phyloP scores from a whole-genome alignment of 352 stramenopile species.

The Phytophthora litchii region DNA sequence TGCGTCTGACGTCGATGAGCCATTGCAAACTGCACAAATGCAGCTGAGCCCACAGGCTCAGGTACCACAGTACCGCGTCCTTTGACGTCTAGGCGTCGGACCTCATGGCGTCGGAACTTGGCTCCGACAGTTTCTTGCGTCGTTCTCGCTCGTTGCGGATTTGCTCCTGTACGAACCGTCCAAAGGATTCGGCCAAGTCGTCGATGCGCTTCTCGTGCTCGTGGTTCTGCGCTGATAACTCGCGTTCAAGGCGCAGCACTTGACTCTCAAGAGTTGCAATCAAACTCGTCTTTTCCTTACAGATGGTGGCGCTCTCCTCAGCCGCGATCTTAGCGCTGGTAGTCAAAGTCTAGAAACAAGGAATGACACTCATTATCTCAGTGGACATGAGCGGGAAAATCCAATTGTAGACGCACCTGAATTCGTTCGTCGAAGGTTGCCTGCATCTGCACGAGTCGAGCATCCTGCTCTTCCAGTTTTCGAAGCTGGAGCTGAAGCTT shows the following conservation, averaged over 20 bases:
- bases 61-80: neutral
- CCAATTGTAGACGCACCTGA: slow-evolving; percentile 24
- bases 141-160: slow-evolving; percentile 49
- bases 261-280: slow-evolving; percentile 48
- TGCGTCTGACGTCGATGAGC: neutral
- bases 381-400: neutral
- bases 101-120: slow-evolving; percentile 10
- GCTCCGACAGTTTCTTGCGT: slow-evolving; percentile 30
- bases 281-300: slow-evolving; percentile 38
- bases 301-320: slow-evolving; percentile 33
- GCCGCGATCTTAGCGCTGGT: slow-evolving; percentile 29
- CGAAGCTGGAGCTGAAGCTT: slow-evolving; percentile 45
- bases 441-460: slow-evolving; percentile 39
- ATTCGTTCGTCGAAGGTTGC: slow-evolving; percentile 56
- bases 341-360: slow-evolving; percentile 27
- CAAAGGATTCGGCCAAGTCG: slow-evolving; percentile 55
- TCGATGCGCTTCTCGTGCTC: slow-evolving; percentile 66
- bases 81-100: slow-evolving; percentile 8
- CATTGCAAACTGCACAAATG: neutral
- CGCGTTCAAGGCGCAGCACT: slow-evolving; percentile 48
- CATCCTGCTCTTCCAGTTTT: slow-evolving; percentile 50
- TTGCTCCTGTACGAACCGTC: slow-evolving; percentile 61
- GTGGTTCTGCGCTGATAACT: slow-evolving; percentile 46
- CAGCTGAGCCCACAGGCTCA: neutral
- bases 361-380: neutral